Percentiles rank a stretch among this genome's conserved stretches.
These are phyloP conservation scores for Ogataea henricii DNA, from an alignment of 805 yeast genomes.

Conservation along the genomic window DNA sequence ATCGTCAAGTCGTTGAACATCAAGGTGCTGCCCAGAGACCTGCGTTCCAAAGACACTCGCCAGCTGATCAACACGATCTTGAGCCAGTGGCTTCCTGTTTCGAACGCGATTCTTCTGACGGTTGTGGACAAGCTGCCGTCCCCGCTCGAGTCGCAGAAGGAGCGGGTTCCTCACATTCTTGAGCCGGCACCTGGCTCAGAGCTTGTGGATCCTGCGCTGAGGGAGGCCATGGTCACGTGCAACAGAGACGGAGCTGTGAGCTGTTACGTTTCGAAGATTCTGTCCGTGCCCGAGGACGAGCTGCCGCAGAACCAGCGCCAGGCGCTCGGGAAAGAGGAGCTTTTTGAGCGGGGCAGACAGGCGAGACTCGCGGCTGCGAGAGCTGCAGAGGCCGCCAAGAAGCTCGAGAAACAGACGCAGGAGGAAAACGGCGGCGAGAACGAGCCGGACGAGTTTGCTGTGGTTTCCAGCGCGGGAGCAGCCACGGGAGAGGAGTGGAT, in stretches of 20 bases:
- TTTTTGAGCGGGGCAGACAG: conserved; percentile 59
- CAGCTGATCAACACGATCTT: conserved; percentile 63
- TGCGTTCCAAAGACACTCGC: conserved; percentile 76
- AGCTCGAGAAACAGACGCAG: conserved; percentile 29
- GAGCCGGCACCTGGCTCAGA: conserved; percentile 55
- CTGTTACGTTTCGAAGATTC: conserved; percentile 87
- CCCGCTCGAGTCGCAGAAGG: conserved; percentile 73
- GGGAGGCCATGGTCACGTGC: conserved; percentile 63
- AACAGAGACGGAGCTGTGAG: conserved; percentile 62
- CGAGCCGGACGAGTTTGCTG: conserved; percentile 21
- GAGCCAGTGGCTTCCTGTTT: conserved; percentile 94
- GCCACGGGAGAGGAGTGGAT: conserved; percentile 37
- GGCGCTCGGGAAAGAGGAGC: conserved; percentile 52
- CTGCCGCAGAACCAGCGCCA: conserved; percentile 59
- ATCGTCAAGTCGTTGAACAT: conserved; percentile 71
- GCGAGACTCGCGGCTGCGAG: conserved; percentile 69
- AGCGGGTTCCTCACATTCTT: conserved; percentile 68
- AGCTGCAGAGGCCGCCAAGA: conserved; percentile 57
- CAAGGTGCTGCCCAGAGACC: conserved; percentile 70
- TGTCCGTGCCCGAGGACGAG: conserved; percentile 81
- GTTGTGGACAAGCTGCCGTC: conserved; percentile 86
- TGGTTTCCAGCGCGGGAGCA: conserved; percentile 10
- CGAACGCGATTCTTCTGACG: conserved; percentile 79
- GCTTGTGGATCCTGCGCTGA: conserved; percentile 49
- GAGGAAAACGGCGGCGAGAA: conserved; percentile 1